These are phyloP conservation scores for Saccharomycopsis oosterbeekiorum DNA, from an alignment of 805 yeast genomes.

Conservation along the genomic window DNA sequence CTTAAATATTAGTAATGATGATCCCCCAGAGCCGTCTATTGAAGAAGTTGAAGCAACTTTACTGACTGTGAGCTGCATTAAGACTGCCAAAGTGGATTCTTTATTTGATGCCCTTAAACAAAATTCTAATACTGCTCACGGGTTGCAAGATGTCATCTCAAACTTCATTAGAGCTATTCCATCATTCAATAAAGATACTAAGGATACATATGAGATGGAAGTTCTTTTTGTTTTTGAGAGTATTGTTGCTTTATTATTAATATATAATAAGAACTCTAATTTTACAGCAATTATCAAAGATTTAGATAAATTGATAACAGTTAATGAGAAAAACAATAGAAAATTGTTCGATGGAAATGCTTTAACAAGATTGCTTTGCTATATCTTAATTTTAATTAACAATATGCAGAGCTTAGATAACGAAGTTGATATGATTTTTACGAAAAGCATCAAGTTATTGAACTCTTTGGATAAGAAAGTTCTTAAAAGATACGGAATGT, in stretches of 20 bases:
- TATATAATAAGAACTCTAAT: neutral
- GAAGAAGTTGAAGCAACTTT: slow-evolving; percentile 84
- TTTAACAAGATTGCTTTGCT: slow-evolving; percentile 38
- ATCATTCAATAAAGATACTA: slow-evolving; percentile 14
- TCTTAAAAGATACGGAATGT: neutral
- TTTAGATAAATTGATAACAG: slow-evolving; percentile 9
- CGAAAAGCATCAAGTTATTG: slow-evolving; percentile 1
- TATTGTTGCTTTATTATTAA: slow-evolving; percentile 21
- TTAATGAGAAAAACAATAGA: slow-evolving; percentile 26
- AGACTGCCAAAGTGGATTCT: slow-evolving; percentile 28
- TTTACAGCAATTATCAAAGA: slow-evolving; percentile 17
- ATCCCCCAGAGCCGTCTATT: slow-evolving; percentile 83
- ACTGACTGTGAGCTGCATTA: slow-evolving; percentile 74
- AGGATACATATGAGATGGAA: slow-evolving; percentile 37
- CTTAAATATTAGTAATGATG: slow-evolving; percentile 78
- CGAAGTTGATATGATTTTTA: slow-evolving; percentile 12
- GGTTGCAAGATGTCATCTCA: neutral
- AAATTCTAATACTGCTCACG: neutral
- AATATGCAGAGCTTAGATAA: slow-evolving; percentile 21
- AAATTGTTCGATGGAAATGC: slow-evolving; percentile 23
- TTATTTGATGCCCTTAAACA: slow-evolving; percentile 3
- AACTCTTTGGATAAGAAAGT: neutral
- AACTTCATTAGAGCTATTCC: slow-evolving; percentile 7
- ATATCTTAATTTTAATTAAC: slow-evolving; percentile 40
- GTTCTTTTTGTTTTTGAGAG: slow-evolving; percentile 39